These are phyloP conservation scores for Saccharomycopsis javanensis DNA, from an alignment of 805 yeast genomes.

Conservation along the genomic window DNA sequence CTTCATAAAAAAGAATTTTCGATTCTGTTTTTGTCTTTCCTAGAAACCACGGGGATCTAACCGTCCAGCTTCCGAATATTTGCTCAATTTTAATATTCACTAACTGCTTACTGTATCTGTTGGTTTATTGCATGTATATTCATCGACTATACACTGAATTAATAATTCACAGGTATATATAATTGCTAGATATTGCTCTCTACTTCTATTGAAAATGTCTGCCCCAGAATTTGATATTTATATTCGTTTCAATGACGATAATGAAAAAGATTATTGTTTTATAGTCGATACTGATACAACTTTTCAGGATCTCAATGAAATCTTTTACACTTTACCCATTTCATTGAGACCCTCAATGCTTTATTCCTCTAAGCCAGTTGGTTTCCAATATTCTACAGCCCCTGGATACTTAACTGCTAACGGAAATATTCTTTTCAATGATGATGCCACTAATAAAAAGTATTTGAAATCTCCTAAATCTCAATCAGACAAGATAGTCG, in stretches of 20 bases:
- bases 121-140: too few species aligned
- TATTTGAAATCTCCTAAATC: conserved; percentile 18
- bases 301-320: conserved; percentile 47
- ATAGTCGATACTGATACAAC: conserved; percentile 51
- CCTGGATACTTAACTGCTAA: conserved; percentile 81
- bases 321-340: conserved; percentile 61
- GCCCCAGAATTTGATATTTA: conserved; percentile 36
- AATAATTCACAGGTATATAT: too few species aligned
- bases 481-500: conserved; percentile 35
- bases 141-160: too few species aligned
- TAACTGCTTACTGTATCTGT: too few species aligned
- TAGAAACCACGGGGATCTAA: neutral
- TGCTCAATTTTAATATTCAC: too few species aligned
- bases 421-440: conserved; percentile 67
- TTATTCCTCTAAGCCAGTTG: conserved; percentile 52
- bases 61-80: neutral
- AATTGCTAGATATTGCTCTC: too few species aligned
- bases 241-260: conserved; percentile 76
- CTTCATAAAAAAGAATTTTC: neutral
- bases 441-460: conserved; percentile 39
- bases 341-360: conserved; percentile 74
- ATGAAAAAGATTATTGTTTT: conserved; percentile 85
- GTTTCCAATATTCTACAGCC: conserved; percentile 48
- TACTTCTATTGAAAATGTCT: too few species aligned
- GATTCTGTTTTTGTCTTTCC: neutral